A percentile compares a stretch with the other conserved stretches of the same genome.
Conservation (phyloP, 2,329 filamentous ascomycete species). For the Raffaelea albimanens region DNA sequence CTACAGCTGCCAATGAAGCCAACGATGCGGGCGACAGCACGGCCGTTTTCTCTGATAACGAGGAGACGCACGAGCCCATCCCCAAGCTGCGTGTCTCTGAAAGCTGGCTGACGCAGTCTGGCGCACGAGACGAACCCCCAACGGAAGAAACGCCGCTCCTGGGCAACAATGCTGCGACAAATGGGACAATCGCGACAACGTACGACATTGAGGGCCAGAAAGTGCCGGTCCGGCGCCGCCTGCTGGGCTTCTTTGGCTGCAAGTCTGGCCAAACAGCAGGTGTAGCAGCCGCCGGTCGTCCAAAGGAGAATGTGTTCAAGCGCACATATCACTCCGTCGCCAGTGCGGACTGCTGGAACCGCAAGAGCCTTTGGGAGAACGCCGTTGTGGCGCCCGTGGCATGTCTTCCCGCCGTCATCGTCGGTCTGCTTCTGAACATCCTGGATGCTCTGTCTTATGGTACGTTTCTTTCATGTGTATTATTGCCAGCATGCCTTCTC, state of each 20-base stretch:
- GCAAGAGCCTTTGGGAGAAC: constrained; percentile 52
- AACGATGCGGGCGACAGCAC: not conserved
- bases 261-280: not conserved
- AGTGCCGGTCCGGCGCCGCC: constrained; percentile 2
- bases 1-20: not conserved
- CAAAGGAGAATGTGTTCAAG: constrained; percentile 8
- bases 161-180: constrained; percentile 18
- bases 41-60: constrained; percentile 8
- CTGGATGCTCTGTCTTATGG: constrained; percentile 92
- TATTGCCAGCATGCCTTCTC: not conserved
- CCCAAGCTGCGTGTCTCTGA: not conserved
- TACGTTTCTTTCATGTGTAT: constrained; percentile 18
- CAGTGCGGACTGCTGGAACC: constrained; percentile 66
- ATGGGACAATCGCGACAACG: constrained; percentile 13
- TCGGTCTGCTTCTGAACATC: constrained; percentile 84
- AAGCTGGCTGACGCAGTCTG: not conserved
- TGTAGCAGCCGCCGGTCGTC: not conserved
- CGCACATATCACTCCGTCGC: constrained; percentile 23
- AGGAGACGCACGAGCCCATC: not conserved
- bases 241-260: constrained; percentile 5
- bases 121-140: not conserved
- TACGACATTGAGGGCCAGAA: constrained; percentile 45
- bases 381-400: constrained; percentile 57
- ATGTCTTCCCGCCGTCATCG: constrained; percentile 74
- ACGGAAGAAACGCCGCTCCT: constrained; percentile 41